Evolutionary conservation across 352 stramenopile species (phyloP).

Genomic region (Phytophthora palmivora): DNA sequence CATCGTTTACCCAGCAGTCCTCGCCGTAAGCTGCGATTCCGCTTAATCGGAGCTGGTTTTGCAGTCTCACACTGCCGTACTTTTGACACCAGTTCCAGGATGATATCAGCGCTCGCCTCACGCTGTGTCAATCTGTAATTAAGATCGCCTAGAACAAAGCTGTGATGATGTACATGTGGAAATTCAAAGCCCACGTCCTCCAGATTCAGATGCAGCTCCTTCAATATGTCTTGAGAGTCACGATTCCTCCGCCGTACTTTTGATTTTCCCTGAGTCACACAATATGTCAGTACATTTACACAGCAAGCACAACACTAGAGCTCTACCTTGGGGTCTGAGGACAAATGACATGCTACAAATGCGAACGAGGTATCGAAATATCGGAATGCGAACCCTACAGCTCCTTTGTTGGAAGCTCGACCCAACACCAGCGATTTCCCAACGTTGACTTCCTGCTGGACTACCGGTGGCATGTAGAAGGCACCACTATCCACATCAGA

Average conservation of each 20-base stretch:
- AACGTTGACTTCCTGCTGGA: conserved; percentile 76
- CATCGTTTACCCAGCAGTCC: conserved; percentile 40
- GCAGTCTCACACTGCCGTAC: conserved; percentile 47
- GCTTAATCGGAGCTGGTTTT: conserved; percentile 27
- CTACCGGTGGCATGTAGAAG: conserved; percentile 84
- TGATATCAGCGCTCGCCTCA: conserved; percentile 54
- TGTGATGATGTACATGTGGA: conserved; percentile 87
- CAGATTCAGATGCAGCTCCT: conserved; percentile 80
- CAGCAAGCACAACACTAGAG: background rate
- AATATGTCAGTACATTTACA: conserved; percentile 1
- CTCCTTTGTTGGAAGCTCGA: conserved; percentile 90
- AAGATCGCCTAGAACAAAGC: conserved; percentile 90
- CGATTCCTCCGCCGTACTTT: conserved; percentile 82
- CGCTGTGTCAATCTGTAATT: conserved; percentile 88
- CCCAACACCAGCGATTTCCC: conserved; percentile 81
- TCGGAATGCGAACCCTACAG: conserved; percentile 88
- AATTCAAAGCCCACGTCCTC: conserved; percentile 90
- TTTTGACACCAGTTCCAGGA: conserved; percentile 68
- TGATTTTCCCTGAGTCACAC: conserved; percentile 55
- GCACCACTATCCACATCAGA: conserved; percentile 71
- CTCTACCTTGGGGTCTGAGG: conserved; percentile 83
- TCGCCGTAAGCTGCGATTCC: conserved; percentile 35
- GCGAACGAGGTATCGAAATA: conserved; percentile 89
- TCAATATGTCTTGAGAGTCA: conserved; percentile 74
- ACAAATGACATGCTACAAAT: conserved; percentile 90